These are phyloP conservation scores for Thelonectria rubi DNA, from an alignment of 2,329 filamentous ascomycete genomes.

Conservation along the genomic window DNA sequence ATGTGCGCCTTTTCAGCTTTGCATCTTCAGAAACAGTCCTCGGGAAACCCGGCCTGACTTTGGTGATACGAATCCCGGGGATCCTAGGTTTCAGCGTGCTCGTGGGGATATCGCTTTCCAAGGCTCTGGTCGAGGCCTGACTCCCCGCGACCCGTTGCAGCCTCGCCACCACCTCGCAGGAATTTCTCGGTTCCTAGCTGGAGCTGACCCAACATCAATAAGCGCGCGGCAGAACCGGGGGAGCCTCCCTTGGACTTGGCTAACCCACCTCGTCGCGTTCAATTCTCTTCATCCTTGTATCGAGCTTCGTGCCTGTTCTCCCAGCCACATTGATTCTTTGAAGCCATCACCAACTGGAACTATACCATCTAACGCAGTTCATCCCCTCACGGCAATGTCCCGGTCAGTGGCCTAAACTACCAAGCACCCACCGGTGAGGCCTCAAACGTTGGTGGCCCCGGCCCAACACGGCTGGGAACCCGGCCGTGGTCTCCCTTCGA, in stretches of 20 bases:
- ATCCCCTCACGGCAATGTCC: conserved; percentile 19
- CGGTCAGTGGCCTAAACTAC: conserved; percentile 23
- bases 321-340: conserved; percentile 23
- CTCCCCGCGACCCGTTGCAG: conserved; percentile 12
- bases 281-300: conserved; percentile 25
- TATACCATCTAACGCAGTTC: conserved; percentile 16
- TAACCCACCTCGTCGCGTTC: conserved; percentile 23
- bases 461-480: conserved; percentile 25
- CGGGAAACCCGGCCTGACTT: conserved; percentile 8
- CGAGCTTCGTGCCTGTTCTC: conserved; percentile 40
- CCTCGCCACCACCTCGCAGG: conserved; percentile 16
- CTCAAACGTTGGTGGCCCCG: conserved; percentile 28
- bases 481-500: conserved; percentile 31
- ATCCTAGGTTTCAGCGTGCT: conserved; percentile 9
- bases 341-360: conserved; percentile 21
- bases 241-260: conserved; percentile 28
- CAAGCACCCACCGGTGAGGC: conserved; percentile 24
- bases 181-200: background rate
- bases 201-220: background rate
- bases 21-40: conserved; percentile 15
- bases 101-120: conserved; percentile 18
- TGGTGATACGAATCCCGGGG: conserved; percentile 20
- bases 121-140: conserved; percentile 9
- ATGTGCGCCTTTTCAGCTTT: conserved; percentile 28
- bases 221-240: conserved; percentile 27